These are phyloP conservation scores for Globisporangium cederbergense DNA, from an alignment of 352 stramenopile species.

Conservation along the genomic window DNA sequence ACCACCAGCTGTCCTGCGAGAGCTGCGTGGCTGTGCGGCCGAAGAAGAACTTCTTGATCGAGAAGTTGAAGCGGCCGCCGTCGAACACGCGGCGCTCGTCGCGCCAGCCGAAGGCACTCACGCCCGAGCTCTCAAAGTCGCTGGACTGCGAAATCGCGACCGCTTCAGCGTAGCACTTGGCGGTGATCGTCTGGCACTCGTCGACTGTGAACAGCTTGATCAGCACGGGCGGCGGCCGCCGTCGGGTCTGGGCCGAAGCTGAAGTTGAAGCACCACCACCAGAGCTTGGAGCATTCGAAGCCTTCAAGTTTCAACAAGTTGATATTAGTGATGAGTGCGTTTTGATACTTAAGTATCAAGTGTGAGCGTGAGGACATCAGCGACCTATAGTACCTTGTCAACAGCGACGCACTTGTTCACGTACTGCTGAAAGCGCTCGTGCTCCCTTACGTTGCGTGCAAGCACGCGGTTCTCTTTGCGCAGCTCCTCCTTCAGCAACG, in stretches of 20 bases:
- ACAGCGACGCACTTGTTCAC: not conserved
- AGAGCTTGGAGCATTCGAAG: not conserved
- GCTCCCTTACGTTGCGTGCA: not conserved
- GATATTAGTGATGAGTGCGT: not conserved
- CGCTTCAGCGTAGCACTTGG: not conserved
- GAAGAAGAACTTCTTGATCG: slow-evolving; percentile 25
- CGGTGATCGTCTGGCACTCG: not conserved
- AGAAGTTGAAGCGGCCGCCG: slow-evolving; percentile 16
- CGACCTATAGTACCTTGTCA: not conserved
- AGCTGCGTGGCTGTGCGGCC: slow-evolving; percentile 28
- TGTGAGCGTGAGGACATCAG: not conserved
- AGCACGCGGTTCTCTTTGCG: not conserved
- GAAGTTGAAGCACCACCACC: not conserved
- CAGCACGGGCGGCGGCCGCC: not conserved
- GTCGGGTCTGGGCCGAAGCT: not conserved
- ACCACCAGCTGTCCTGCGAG: slow-evolving; percentile 35
- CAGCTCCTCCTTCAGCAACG: slow-evolving; percentile 1
- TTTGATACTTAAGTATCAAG: slow-evolving; percentile 4
- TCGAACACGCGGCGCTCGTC: slow-evolving; percentile 36
- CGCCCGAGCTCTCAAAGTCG: slow-evolving; percentile 28
- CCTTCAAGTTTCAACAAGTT: not conserved
- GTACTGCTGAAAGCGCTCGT: not conserved
- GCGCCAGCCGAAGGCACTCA: slow-evolving; percentile 47
- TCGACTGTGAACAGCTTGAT: not conserved
- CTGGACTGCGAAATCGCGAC: not conserved